Evolutionary conservation across 1,284 basidiomycete species (phyloP), one percentile per base, ranked within the genome.

Genomic region (Ceratobasidium sp.): DNA sequence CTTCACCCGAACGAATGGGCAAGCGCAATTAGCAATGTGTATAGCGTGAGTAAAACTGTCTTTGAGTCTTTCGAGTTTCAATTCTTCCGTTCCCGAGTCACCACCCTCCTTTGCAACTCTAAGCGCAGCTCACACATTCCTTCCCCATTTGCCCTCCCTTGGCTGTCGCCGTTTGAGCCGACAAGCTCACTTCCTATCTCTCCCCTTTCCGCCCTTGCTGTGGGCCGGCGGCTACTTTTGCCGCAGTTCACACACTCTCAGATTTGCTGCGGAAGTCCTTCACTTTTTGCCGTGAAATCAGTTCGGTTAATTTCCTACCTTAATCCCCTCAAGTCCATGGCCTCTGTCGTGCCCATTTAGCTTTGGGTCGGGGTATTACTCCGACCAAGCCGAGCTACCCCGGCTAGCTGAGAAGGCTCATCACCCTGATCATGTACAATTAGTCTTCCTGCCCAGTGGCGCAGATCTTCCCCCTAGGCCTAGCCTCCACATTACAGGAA

Each of bases 1-100:
- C 85, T 99, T 19, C 96, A 98, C 82, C 98, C 98, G 0, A 84
- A 90, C 67, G 97, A 99, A 86, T 99, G 98, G 98, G 83, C 85
- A 0, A 89, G 89, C 76, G 97, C 97, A 0, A 86, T 98, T 22
- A 83, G 87, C n/a, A 99, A 99, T 82, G 89, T 98, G 0, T 89
- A 92, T 81, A 88, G 87, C 80, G 95, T 95, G 66, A 29, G 86
- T 57, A 43, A n/a, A n/a, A 19, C 49, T 46, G 13, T 19, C n/a
- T 37, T 44, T 22, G 54, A n/a, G 40, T 22, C n/a, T 19, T 22
- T 52, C 13, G 13, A 43, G 8, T 43, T 43, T 43, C 9, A 43
- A 43, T 43, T 11, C 40, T 11, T 11, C 13, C 8, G 54, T 37
- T 77, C 49, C 17, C 76, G 37, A 19, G 70, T 40, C 32, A 15